These are phyloP conservation scores for Laburnicola sp. DNA, from an alignment of 2,329 filamentous ascomycete genomes.

Conservation along the genomic window DNA sequence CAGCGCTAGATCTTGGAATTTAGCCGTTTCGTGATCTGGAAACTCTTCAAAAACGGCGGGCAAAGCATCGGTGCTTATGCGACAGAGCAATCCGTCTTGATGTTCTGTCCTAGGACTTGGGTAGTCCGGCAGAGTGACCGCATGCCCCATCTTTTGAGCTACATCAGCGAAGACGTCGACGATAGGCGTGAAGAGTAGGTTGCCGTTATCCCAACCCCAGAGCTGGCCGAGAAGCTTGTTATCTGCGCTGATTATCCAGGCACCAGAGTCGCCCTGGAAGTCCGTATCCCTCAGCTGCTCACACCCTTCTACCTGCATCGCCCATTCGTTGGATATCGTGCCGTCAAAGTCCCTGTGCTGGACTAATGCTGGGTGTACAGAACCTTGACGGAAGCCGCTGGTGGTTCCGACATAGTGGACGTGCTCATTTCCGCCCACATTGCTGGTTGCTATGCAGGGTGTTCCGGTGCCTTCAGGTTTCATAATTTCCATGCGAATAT, in stretches of 20 bases:
- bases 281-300: neutral
- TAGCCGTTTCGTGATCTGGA: too few relatives aligned
- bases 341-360: neutral
- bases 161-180: conserved; percentile 15
- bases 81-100: neutral
- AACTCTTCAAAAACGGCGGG: neutral
- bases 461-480: conserved; percentile 5
- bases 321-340: conserved; percentile 10
- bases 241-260: conserved; percentile 14
- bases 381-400: conserved; percentile 11
- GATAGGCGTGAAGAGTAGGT: conserved; percentile 11
- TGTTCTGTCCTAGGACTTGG: neutral
- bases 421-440: conserved; percentile 1
- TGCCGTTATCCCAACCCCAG: conserved; percentile 15
- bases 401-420: conserved; percentile 10
- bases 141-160: neutral
- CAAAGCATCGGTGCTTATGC: neutral
- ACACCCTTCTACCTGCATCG: conserved; percentile 3
- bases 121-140: neutral
- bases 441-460: neutral
- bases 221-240: conserved; percentile 12
- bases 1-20: neutral
- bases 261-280: conserved; percentile 16
- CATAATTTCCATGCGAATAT: conserved; percentile 5
- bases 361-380: neutral